Evolutionary conservation across 192 early-diverging fungal species (phyloP).

Genomic region (Phycomyces blakesleeanus): DNA sequence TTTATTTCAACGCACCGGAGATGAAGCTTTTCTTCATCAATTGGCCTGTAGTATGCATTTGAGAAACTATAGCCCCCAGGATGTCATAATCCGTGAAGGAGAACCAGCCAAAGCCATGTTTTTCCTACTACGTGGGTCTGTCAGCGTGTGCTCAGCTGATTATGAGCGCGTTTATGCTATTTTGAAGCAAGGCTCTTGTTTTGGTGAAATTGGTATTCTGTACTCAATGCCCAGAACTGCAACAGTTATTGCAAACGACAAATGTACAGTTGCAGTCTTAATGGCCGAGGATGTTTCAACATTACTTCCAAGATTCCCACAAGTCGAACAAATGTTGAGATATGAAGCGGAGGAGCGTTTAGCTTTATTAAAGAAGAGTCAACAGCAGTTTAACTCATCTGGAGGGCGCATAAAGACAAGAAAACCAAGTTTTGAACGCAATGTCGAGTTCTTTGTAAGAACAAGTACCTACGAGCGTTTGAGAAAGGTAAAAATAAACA

Average conservation of each 20-base stretch:
- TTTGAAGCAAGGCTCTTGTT: constrained; percentile 65
- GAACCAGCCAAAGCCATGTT: constrained; percentile 56
- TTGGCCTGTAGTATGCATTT: constrained; percentile 31
- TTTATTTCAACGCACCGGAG: constrained; percentile 30
- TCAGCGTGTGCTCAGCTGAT: constrained; percentile 50
- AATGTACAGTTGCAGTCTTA: constrained; percentile 61
- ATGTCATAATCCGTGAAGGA: constrained; percentile 33
- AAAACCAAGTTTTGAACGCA: constrained; percentile 4
- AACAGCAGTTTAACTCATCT: not conserved
- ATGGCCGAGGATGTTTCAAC: constrained; percentile 57
- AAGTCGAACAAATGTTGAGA: constrained; percentile 54
- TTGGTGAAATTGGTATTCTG: constrained; percentile 77
- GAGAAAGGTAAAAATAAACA: not conserved
- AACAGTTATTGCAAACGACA: constrained; percentile 60
- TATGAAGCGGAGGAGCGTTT: constrained; percentile 62
- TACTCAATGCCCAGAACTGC: constrained; percentile 70
- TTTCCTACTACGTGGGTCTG: constrained; percentile 44
- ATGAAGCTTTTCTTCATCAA: constrained; percentile 30
- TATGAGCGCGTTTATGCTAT: constrained; percentile 47
- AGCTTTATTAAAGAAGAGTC: constrained; percentile 41
- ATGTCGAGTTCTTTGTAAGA: constrained; percentile 18
- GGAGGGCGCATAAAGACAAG: not conserved
- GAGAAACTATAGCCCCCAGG: constrained; percentile 20
- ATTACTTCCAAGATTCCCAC: constrained; percentile 55
- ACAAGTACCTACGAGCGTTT: not conserved